phyloP scores from a whole-genome alignment of 768 basidiomycete genomes.

The Panellus pusillus region DNA sequence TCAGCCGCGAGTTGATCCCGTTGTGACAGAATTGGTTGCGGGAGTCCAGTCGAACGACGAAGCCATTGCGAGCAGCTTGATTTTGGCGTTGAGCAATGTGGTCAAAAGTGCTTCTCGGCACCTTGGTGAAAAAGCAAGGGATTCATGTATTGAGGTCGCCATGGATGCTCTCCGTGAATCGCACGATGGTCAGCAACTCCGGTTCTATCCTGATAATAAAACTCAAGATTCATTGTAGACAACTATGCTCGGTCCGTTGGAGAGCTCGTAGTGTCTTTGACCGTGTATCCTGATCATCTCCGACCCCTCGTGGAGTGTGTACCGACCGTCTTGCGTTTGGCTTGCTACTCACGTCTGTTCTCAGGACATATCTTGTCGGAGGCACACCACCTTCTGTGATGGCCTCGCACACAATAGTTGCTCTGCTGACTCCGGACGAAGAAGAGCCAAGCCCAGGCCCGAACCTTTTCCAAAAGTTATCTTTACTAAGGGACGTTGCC shows the following conservation, averaged over 20 bases:
- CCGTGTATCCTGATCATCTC: slow-evolving; percentile 61
- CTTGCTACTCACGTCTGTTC: slow-evolving; percentile 10
- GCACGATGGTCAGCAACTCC: slow-evolving; percentile 55
- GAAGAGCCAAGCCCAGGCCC: slow-evolving; percentile 36
- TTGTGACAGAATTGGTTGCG: slow-evolving; percentile 84
- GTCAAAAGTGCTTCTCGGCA: slow-evolving; percentile 68
- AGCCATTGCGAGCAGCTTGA: slow-evolving; percentile 71
- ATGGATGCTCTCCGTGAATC: slow-evolving; percentile 74
- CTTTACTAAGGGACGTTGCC: slow-evolving; percentile 59
- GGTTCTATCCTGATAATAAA: neutral
- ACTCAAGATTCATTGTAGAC: slow-evolving; percentile 42
- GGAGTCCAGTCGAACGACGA: slow-evolving; percentile 62
- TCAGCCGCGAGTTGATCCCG: slow-evolving; percentile 88
- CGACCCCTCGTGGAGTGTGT: slow-evolving; percentile 68
- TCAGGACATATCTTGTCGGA: slow-evolving; percentile 59
- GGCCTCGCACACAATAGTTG: slow-evolving; percentile 60
- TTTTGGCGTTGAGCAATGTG: slow-evolving; percentile 76
- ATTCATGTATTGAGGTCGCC: slow-evolving; percentile 72
- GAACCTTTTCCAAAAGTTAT: slow-evolving; percentile 66
- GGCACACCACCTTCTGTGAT: slow-evolving; percentile 69
- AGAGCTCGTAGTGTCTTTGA: slow-evolving; percentile 60
- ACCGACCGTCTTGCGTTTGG: neutral
- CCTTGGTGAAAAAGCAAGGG: slow-evolving; percentile 73
- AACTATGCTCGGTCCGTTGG: slow-evolving; percentile 68
- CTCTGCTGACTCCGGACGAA: slow-evolving; percentile 52